Conservation (phyloP, 2,329 filamentous ascomycete genomes). For the Botrytis cinerea region DNA sequence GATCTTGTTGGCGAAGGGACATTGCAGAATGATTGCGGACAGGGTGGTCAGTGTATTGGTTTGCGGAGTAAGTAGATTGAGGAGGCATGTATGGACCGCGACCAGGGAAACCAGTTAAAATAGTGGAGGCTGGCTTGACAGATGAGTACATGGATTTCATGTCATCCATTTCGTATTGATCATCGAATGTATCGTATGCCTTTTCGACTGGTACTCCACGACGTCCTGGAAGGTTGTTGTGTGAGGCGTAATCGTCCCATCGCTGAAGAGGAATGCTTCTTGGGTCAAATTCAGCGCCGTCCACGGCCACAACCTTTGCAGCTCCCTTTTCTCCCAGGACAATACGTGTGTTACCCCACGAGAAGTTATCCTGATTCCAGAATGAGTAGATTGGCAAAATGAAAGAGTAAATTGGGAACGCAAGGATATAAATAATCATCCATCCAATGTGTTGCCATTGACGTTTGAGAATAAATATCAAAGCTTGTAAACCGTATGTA, state of each 20-base stretch:
- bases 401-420: constrained; percentile 92
- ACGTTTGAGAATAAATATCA: constrained; percentile 95
- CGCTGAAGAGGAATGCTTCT: constrained; percentile 89
- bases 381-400: constrained; percentile 93
- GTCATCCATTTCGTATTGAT: constrained; percentile 95
- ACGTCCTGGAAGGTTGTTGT: constrained; percentile 87
- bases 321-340: constrained; percentile 92
- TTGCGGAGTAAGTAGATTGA: constrained; percentile 62
- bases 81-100: constrained; percentile 75
- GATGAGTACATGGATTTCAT: constrained; percentile 97
- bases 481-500: constrained; percentile 91
- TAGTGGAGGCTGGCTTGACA: constrained; percentile 80
- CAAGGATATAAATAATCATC: constrained; percentile 99
- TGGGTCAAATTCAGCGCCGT: constrained; percentile 87
- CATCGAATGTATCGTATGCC: constrained; percentile 66
- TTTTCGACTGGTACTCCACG: constrained; percentile 73
- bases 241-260: constrained; percentile 92
- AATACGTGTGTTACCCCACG: constrained; percentile 97
- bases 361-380: constrained; percentile 99
- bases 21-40: constrained; percentile 69
- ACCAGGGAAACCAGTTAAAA: constrained; percentile 79
- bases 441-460: constrained; percentile 99
- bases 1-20: constrained; percentile 55
- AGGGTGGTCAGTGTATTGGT: constrained; percentile 52
- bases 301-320: constrained; percentile 86